Base-by-base conservation (phyloP, 192 early-diverging fungal species). In the Podila horticola region DNA sequence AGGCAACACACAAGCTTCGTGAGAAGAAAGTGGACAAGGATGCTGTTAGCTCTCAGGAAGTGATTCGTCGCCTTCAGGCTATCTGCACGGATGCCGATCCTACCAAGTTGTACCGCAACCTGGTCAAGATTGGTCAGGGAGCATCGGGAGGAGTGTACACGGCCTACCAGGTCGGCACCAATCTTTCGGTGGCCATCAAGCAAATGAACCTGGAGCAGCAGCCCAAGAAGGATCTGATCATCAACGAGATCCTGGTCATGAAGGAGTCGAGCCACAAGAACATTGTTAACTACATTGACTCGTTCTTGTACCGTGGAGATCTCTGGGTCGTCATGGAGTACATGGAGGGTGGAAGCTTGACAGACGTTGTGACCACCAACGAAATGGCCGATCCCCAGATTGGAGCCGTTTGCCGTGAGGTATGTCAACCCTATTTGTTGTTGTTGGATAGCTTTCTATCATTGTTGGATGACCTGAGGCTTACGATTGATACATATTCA, bases 181-280 rank as follows among this genome's bases (percentile, higher is more conserved):
- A 89, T 50, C 67, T 88, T 15, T 87, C 89, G 2, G 97, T 97
- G 1, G 97, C 96, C 1, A 97, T 98, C 79, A 98, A 98, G 84
- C 95, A 97, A 84, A 98, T 97, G 95, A 94, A 97, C 67, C 84
- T 98, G 55, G 92, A 96, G 82, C 91, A 95, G 82, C 97, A 98
- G 85, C 95, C 96, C 36, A 97, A 97, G 81, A 97, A 97, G 87
- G 97, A 97, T 62, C 82, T 97, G 66, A 97, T 98, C 70, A 96
- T 97, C 85, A 97, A 95, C 70, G 95, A 97, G 86, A 95, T 97
- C 51, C 62, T 94, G 45, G 91, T 97, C 24, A 95, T 97, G 94
- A 93, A 93, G 67, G 92, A 94, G 58, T 90, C 88, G 13, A 84
- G 79, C n/a, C 95, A 96, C 83, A 74, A 82, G 65, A 95, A 96